Evolutionary conservation across 2,329 filamentous ascomycete genomes (phyloP), one percentile per base, ranked within the genome.

Genomic region (Rosellinia necatrix): DNA sequence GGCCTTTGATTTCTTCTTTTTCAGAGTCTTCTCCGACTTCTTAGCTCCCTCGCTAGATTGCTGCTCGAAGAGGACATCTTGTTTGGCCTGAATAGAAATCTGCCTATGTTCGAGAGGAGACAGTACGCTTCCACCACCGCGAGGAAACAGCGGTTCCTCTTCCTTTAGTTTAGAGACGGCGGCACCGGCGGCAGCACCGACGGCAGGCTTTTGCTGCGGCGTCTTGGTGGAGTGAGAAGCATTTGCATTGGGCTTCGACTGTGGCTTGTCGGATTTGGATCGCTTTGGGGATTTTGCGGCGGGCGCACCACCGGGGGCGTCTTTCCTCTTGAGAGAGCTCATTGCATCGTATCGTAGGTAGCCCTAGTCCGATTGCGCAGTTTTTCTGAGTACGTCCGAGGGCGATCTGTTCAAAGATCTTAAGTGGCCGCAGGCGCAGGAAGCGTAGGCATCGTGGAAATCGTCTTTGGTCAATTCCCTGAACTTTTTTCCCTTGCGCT

Each of bases 81-180:
- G 87, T 70, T 90, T 94, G 41, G 94, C 94, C 74, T 97, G 89
- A 56, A 96, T 88, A 68, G 94, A 89, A 61, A 99, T 97, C 74
- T 97, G 91, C 76, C 96, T 97, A 71, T 96, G 90, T 73, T 99
- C 94, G 48, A 99, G 79, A 17, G 94, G 92, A 2, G 94, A 97
- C 70, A 99, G 78, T 49, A 96, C 81, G 70, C 91, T 96, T 49
- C 86, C 93, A 38, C 94, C 96, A 53, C 94, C 94, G 80, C 94
- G 86, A 64, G 94, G 93, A 68, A 99, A 99, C 40, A 93, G 81
- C 29, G 87, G 87, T 70, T 97, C 94, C 64, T 97, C 94, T 63
- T 94, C 88, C 71, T 81, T 85, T 47, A 84, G 70, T 9, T 77
- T 69, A 32, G 80, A 79, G 51, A 82, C 70, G 25, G 70, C 68